Conservation (phyloP, 805 yeast species). For the Kluyveromyces siamensis region DNA sequence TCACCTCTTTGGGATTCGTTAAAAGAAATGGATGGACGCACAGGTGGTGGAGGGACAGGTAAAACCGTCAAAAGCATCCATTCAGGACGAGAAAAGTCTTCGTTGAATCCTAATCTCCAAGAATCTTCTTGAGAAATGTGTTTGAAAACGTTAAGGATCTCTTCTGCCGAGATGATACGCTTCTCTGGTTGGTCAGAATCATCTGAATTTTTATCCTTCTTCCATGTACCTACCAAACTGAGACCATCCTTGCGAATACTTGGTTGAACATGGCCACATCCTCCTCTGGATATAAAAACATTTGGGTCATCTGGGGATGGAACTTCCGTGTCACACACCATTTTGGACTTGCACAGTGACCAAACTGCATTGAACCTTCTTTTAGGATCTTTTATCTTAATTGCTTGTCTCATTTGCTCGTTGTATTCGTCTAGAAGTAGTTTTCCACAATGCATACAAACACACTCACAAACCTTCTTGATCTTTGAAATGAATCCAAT, state of each 20-base stretch:
- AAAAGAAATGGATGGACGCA: constrained; percentile 95
- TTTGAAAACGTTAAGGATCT: constrained; percentile 82
- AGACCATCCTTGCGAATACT: constrained; percentile 92
- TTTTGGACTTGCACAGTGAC: constrained; percentile 83
- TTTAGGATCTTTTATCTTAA: constrained; percentile 85
- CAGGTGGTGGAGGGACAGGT: constrained; percentile 99
- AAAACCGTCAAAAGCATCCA: constrained; percentile 96
- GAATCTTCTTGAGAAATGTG: constrained; percentile 86
- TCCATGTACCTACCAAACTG: constrained; percentile 98
- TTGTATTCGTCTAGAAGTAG: constrained; percentile 71
- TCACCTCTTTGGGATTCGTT: constrained; percentile 98
- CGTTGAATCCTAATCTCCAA: constrained; percentile 74
- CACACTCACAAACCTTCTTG: constrained; percentile 91
- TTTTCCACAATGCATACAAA: constrained; percentile 99
- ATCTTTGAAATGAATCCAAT: constrained; percentile 91
- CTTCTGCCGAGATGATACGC: constrained; percentile 78
- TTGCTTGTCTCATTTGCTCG: constrained; percentile 71
- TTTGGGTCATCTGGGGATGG: constrained; percentile 56
- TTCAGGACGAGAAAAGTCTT: constrained; percentile 96
- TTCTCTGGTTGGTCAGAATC: constrained; percentile 91
- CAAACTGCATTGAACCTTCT: constrained; percentile 96
- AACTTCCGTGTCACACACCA: constrained; percentile 88
- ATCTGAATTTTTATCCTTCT: constrained; percentile 62
- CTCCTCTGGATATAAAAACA: constrained; percentile 65
- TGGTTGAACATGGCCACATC: constrained; percentile 97